Conservation (phyloP, 257 asterid genomes). For the Thymus mandschuricus region DNA sequence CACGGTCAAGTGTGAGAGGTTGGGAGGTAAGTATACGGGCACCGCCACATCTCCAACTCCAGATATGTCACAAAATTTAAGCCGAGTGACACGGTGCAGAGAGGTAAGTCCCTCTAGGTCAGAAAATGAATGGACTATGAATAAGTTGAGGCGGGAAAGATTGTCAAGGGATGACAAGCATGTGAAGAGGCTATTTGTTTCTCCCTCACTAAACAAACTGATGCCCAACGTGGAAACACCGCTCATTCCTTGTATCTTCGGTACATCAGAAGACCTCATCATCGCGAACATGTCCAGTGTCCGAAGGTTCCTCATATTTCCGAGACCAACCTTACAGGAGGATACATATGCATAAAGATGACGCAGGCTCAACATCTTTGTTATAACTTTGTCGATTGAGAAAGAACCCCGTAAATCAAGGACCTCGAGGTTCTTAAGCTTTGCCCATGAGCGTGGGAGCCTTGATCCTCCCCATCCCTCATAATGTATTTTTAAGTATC, state of each 20-base stretch:
- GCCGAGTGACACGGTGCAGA: slow-evolving; percentile 15
- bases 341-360: not conserved
- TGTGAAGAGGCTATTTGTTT: not conserved
- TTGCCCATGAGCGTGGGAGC: not conserved
- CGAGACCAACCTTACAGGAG: not conserved
- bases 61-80: not conserved
- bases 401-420: not conserved
- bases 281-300: not conserved
- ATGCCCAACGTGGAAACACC: not conserved
- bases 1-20: slow-evolving; percentile 31
- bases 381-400: not conserved
- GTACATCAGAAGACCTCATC: not conserved
- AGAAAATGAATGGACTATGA: too few relatives aligned
- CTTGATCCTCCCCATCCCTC: not conserved
- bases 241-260: not conserved
- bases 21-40: slow-evolving; percentile 31
- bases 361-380: not conserved
- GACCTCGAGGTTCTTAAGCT: not conserved
- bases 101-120: not conserved
- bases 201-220: not conserved
- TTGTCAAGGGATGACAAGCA: not conserved
- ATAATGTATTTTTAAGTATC: not conserved
- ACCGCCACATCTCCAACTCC: too few relatives aligned
- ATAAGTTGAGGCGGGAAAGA: not conserved
- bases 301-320: not conserved